Conservation (phyloP, 179 eudicot species). For the Gypsophila paniculata region DNA sequence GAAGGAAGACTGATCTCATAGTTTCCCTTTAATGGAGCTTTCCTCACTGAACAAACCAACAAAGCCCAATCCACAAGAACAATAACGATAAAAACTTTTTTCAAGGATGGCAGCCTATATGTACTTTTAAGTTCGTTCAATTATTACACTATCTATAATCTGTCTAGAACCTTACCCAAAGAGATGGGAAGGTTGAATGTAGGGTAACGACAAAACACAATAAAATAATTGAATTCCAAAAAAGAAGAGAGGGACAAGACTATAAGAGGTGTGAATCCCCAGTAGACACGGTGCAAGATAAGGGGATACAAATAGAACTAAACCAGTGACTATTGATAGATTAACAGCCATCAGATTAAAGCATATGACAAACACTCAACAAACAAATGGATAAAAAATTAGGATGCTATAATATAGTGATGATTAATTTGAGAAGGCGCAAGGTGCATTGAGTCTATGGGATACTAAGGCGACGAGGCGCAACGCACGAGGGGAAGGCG, state of each 20-base stretch:
- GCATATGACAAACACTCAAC: background rate
- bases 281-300: background rate
- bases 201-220: conserved; percentile 4
- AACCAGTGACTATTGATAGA: background rate
- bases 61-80: background rate
- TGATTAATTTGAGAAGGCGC: background rate
- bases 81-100: background rate
- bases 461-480: too few relatives aligned
- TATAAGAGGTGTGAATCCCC: background rate
- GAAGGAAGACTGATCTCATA: background rate
- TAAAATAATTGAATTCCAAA: background rate
- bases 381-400: background rate
- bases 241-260: background rate
- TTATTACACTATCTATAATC: background rate
- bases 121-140: background rate
- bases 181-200: background rate
- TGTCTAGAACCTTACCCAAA: conserved; percentile 5
- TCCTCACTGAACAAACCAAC: background rate
- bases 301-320: too few relatives aligned
- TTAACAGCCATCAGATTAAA: background rate
- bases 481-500: too few relatives aligned
- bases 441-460: too few relatives aligned
- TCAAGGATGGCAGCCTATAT: background rate
- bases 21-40: background rate
- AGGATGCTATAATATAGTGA: background rate